Conservation (phyloP, 495 filamentous ascomycete genomes). For the Penicillium turbatum region DNA sequence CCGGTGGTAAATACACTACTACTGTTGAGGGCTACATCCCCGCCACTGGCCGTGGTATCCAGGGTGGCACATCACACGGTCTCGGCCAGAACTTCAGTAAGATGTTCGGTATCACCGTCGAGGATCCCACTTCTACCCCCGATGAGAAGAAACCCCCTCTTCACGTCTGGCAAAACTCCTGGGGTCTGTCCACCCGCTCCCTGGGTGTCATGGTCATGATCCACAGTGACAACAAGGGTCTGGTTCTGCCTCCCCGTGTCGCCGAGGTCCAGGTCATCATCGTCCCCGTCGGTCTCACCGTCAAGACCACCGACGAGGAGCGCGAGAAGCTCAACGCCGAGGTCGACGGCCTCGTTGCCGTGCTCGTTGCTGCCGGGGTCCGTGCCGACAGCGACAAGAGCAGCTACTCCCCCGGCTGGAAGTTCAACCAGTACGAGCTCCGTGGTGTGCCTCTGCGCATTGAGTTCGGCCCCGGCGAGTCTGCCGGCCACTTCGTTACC, state of each 20-base stretch:
- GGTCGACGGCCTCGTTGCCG: conserved; percentile 60
- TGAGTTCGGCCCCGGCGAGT: conserved; percentile 93
- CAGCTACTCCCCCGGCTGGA: conserved; percentile 88
- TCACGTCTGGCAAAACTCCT: conserved; percentile 96
- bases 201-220: conserved; percentile 99
- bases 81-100: conserved; percentile 96
- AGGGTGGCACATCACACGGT: conserved; percentile 90
- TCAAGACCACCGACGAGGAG: conserved; percentile 75
- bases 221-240: conserved; percentile 89
- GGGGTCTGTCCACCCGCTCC: conserved; percentile 92
- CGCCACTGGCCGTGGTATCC: conserved; percentile 89
- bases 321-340: conserved; percentile 65
- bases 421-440: conserved; percentile 97
- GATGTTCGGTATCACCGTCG: conserved; percentile 97
- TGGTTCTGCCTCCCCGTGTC: conserved; percentile 87
- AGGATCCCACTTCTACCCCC: conserved; percentile 76
- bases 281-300: conserved; percentile 90
- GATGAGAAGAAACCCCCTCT: conserved; percentile 67
- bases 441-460: conserved; percentile 90
- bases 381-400: conserved; percentile 72
- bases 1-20: conserved; percentile 91
- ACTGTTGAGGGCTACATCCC: conserved; percentile 90
- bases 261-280: conserved; percentile 80
- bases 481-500: conserved; percentile 74
- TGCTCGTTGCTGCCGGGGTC: conserved; percentile 61